Percentiles rank a stretch among this genome's conserved stretches.
These are phyloP conservation scores for Cyberlindnera nakhonratchasimensis DNA, from an alignment of 805 yeast species.

Conservation along the genomic window DNA sequence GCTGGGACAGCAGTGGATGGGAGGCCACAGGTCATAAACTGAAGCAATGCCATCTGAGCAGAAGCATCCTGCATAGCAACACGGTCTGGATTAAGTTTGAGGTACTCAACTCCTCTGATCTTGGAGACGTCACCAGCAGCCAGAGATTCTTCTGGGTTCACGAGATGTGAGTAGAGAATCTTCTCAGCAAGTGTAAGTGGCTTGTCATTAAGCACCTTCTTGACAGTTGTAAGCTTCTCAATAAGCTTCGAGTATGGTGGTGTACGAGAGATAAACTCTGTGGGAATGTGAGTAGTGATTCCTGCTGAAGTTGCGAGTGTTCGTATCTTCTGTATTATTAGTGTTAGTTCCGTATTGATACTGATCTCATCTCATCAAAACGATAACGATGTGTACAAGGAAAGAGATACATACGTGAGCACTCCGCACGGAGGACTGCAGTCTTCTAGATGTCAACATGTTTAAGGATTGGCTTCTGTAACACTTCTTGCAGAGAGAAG, in stretches of 20 bases:
- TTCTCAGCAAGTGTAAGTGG: constrained; percentile 95
- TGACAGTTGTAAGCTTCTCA: constrained; percentile 58
- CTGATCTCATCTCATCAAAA: constrained; percentile 2
- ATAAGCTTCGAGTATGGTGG: constrained; percentile 86
- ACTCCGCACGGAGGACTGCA: constrained; percentile 10
- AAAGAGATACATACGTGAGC: constrained; percentile 13
- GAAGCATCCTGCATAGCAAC: constrained; percentile 99
- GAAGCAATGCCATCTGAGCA: constrained; percentile 98
- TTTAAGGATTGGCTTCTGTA: background rate
- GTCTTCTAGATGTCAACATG: constrained; percentile 15
- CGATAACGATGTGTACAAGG: no score
- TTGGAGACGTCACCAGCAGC: constrained; percentile 47
- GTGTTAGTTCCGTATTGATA: background rate
- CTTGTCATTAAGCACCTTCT: constrained; percentile 56
- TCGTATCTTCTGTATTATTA: constrained; percentile 16
- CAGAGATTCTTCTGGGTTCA: constrained; percentile 80
- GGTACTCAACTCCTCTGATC: constrained; percentile 82
- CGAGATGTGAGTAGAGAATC: constrained; percentile 87
- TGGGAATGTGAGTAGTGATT: constrained; percentile 38
- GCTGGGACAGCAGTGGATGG: constrained; percentile 86
- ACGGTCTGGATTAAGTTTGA: constrained; percentile 93
- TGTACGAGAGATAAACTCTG: constrained; percentile 61
- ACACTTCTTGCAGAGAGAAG: background rate
- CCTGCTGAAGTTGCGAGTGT: constrained; percentile 24
- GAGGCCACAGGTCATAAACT: constrained; percentile 97